Evolutionary conservation across 1,284 basidiomycete genomes (phyloP).

Genomic region (Cronartium ribicola): DNA sequence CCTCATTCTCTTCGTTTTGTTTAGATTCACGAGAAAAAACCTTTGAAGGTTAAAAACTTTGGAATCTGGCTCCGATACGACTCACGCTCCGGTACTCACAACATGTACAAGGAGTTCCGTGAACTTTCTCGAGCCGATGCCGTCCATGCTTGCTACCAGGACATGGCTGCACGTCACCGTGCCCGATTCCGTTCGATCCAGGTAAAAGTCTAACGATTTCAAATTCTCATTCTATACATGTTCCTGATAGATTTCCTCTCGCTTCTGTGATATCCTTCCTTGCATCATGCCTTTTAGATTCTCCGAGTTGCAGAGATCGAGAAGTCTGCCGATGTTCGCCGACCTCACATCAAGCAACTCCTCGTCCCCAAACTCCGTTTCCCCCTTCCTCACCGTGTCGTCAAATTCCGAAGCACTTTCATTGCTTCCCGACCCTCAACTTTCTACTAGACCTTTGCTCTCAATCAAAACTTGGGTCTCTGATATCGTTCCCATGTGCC

Average conservation of each 20-base stretch:
- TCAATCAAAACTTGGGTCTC: too few relatives aligned
- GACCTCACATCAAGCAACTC: constrained; percentile 89
- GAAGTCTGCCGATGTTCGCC: constrained; percentile 84
- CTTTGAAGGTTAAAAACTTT: constrained; percentile 98
- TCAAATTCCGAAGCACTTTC: constrained; percentile 53
- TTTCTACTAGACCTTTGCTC: constrained; percentile 50
- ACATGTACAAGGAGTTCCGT: constrained; percentile 89
- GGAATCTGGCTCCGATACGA: constrained; percentile 99
- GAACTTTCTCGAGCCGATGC: constrained; percentile 91
- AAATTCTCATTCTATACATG: background rate
- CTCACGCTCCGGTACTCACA: constrained; percentile 95
- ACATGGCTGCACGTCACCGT: constrained; percentile 98
- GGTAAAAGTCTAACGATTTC: constrained; percentile 56
- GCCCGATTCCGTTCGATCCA: constrained; percentile 98
- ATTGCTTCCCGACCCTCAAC: constrained; percentile 54
- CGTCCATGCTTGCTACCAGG: constrained; percentile 96
- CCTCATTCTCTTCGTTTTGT: too few relatives aligned
- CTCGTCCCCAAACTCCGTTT: constrained; percentile 85
- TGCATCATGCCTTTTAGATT: constrained; percentile 58
- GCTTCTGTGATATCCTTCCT: constrained; percentile 22
- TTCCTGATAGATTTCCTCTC: constrained; percentile 43
- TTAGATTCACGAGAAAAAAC: constrained; percentile 75
- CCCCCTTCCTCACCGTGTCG: constrained; percentile 87
- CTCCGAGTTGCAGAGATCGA: constrained; percentile 88
- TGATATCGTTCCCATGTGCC: too few relatives aligned